phyloP scores from a whole-genome alignment of 1,284 basidiomycete genomes.

The Ustilago hordei region DNA sequence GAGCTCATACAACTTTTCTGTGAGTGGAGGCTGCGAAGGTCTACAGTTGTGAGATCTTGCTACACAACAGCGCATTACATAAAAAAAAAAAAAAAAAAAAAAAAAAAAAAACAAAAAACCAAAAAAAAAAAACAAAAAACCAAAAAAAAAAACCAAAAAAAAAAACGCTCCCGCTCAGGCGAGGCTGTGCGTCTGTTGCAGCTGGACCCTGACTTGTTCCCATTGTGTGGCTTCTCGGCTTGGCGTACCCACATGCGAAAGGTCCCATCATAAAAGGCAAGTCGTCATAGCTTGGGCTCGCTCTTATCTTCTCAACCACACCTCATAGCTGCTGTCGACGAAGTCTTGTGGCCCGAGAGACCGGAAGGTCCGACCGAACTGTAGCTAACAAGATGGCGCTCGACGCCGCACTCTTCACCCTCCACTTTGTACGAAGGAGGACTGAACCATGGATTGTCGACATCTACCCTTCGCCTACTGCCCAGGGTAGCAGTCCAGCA shows the following conservation, averaged over 20 bases:
- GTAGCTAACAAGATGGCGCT: slow-evolving; percentile 30
- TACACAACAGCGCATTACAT: background rate
- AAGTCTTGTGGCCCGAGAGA: background rate
- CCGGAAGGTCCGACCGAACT: too few species aligned
- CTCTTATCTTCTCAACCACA: background rate
- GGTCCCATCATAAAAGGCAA: background rate
- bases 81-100: background rate
- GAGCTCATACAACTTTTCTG: background rate
- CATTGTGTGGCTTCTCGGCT: background rate
- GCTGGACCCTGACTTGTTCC: slow-evolving; percentile 22
- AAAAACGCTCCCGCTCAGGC: background rate
- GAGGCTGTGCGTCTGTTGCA: background rate
- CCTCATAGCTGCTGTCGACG: background rate
- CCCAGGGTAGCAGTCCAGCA: background rate
- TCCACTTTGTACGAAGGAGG: slow-evolving; percentile 43
- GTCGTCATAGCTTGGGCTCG: background rate
- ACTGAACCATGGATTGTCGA: slow-evolving; percentile 52
- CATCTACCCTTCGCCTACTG: slow-evolving; percentile 31
- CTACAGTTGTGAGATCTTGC: background rate
- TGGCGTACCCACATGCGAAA: background rate
- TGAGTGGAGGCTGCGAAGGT: background rate
- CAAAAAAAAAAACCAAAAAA: background rate
- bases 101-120: background rate
- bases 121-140: background rate
- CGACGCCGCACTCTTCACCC: slow-evolving; percentile 53